Conservation (phyloP, 2,329 filamentous ascomycete genomes). For the Ophiostoma novo-ulmi region DNA sequence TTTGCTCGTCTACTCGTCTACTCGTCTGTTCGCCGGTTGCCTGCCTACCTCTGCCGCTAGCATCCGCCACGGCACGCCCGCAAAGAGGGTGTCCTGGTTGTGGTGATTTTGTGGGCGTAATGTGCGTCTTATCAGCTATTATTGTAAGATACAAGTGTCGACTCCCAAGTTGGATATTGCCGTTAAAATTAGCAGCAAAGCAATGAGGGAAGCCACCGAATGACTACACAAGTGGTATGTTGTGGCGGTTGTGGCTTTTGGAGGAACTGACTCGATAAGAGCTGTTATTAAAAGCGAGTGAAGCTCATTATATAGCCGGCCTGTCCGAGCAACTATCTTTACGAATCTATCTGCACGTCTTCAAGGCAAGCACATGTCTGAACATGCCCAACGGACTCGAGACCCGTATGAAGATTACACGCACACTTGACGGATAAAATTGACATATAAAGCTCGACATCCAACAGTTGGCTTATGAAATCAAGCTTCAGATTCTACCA, state of each 20-base stretch:
- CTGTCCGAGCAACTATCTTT: background rate
- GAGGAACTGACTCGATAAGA: background rate
- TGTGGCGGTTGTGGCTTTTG: background rate
- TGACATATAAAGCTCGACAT: no score
- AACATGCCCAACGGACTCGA: no score
- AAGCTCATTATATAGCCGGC: background rate
- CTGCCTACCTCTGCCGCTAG: background rate
- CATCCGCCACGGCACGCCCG: background rate
- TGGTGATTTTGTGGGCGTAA: background rate
- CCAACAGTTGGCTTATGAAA: no score
- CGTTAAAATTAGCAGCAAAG: background rate
- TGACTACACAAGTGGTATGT: background rate
- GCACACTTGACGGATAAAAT: no score
- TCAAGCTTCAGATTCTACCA: no score
- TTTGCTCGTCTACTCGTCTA: background rate
- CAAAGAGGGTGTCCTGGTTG: conserved; percentile 1
- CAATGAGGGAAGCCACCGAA: background rate
- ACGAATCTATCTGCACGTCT: no score
- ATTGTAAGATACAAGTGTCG: background rate
- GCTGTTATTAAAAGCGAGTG: background rate
- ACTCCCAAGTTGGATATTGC: background rate
- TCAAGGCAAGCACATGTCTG: no score
- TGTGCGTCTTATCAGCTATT: background rate
- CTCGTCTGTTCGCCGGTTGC: no score
- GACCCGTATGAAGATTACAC: no score